phyloP scores from a whole-genome alignment of 2,329 filamentous ascomycete genomes.

The Venturia pyrina region DNA sequence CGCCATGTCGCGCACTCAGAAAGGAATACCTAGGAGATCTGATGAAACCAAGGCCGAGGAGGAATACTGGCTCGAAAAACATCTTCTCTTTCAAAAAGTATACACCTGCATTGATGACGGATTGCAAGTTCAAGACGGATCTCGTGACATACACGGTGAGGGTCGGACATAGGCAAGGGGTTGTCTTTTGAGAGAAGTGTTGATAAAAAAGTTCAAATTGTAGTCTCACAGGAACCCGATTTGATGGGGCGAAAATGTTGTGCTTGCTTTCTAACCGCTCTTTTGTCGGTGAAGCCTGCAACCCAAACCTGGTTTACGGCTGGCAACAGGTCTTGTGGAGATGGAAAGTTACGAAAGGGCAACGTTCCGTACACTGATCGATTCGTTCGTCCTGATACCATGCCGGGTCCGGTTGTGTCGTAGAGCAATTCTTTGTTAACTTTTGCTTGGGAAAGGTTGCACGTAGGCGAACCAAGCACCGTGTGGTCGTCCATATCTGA shows the following conservation, averaged over 20 bases:
- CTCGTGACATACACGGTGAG: background rate
- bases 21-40: no score
- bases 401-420: background rate
- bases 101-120: background rate
- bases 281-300: background rate
- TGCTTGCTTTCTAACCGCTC: slow-evolving; percentile 1
- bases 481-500: background rate
- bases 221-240: background rate
- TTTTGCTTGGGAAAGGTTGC: background rate
- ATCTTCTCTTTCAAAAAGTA: background rate
- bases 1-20: no score
- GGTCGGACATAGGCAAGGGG: background rate
- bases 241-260: background rate
- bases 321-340: background rate
- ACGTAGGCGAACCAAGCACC: background rate
- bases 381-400: background rate
- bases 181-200: background rate
- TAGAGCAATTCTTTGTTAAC: background rate
- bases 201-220: background rate
- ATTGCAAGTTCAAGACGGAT: background rate
- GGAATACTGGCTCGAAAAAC: background rate
- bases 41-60: no score
- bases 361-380: background rate
- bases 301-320: background rate
- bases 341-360: background rate